Evolutionary conservation across 305 asterid species (phyloP), one percentile per base, ranked within the genome.

Genomic region (Fraxinus albicans): DNA sequence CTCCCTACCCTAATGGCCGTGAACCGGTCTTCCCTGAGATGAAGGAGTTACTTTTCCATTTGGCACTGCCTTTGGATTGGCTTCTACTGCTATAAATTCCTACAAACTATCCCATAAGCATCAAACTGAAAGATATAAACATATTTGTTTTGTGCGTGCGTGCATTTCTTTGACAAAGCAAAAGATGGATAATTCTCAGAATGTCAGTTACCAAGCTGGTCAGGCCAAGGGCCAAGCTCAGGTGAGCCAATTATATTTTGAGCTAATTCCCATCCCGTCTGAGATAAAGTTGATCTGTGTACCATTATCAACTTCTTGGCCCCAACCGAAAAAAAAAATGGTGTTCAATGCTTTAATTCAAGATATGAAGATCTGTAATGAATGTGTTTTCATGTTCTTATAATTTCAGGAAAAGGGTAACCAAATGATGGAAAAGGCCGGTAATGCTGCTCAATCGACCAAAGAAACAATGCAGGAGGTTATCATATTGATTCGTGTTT

Each of bases 201-300:
- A 34, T 53, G 55, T 79, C 35, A 87, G 91, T 86, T 88, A 86
- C 90, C 85, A 89, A 79, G 91, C 91, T 82, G 93, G 93, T 31
- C 87, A 87, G 84, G 85, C 93, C 83, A 88, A 87, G 87, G 93
- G 91, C 83, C 90, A 89, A 86, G 87, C 91, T 40, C 85, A 88
- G 89, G 94, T 88, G 15, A 53, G 34, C 55, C n/a, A 44, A 34
- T 63, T 60, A 21, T 36, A 29, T 25, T 9, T n/a, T 29, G 17
- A 65, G 33, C 31, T 25, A 9, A 65, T 10, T 65, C 65, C 65
- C 0, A 2, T 4, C 25, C 23, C 17, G 29, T 60, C 72, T 23
- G 15, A 21, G 29, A 35, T 35, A 35, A n/a, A 55, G 67, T 55
- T 55, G 67, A 55, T 55, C 19, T 15, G 63, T 15, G 63, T 15